Percentiles rank a stretch among this genome's conserved stretches.
Conservation (phyloP, 2,329 filamentous ascomycete species). For the Colletotrichum neosansevieriae region DNA sequence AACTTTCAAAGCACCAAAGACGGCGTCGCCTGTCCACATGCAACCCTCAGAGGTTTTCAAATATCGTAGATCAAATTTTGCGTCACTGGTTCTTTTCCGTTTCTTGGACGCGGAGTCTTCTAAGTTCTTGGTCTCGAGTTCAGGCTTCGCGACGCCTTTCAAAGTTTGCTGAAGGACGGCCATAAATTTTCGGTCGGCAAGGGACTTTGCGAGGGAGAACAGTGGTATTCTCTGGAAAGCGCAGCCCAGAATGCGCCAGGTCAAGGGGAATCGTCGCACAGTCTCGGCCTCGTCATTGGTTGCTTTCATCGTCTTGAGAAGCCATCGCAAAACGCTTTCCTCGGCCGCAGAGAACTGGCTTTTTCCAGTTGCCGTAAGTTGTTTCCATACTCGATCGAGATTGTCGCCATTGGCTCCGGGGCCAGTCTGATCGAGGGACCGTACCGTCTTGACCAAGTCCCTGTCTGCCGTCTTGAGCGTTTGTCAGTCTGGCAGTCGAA, state of each 20-base stretch:
- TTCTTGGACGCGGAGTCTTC: slow-evolving; percentile 51
- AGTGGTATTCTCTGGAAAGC: slow-evolving; percentile 75
- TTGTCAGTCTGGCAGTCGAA: slow-evolving; percentile 5
- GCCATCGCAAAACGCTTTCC: slow-evolving; percentile 70
- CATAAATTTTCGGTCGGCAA: slow-evolving; percentile 78
- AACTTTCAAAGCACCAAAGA: slow-evolving; percentile 60
- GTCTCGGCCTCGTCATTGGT: slow-evolving; percentile 59
- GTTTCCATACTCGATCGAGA: slow-evolving; percentile 62
- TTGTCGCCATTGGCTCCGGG: slow-evolving; percentile 59
- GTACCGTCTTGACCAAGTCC: slow-evolving; percentile 64
- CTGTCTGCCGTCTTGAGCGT: slow-evolving; percentile 42
- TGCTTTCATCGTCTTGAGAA: slow-evolving; percentile 72
- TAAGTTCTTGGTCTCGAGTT: slow-evolving; percentile 43
- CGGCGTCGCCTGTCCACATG: slow-evolving; percentile 59
- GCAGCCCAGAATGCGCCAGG: slow-evolving; percentile 72
- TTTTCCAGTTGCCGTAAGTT: slow-evolving; percentile 57
- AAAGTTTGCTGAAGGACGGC: slow-evolving; percentile 74
- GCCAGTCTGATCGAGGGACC: slow-evolving; percentile 66
- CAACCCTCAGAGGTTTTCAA: slow-evolving; percentile 57
- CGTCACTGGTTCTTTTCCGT: slow-evolving; percentile 58
- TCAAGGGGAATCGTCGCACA: slow-evolving; percentile 65
- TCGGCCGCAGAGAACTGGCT: slow-evolving; percentile 65
- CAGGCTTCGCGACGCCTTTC: slow-evolving; percentile 63
- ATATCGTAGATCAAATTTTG: slow-evolving; percentile 53
- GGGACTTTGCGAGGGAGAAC: slow-evolving; percentile 76